phyloP scores from a whole-genome alignment of 805 yeast species.

The Saturnispora hagleri region DNA sequence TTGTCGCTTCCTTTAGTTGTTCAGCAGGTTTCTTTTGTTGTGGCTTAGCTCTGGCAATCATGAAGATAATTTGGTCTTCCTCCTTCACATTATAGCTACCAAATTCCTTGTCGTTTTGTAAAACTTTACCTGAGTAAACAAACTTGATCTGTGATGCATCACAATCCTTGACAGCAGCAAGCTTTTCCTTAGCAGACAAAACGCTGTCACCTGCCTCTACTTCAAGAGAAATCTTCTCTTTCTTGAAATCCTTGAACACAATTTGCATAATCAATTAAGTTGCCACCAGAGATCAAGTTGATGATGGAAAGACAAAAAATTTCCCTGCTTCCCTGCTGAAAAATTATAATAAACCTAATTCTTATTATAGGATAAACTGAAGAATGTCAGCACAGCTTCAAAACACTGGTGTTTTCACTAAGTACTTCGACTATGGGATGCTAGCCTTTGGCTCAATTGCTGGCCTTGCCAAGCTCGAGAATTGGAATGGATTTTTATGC shows the following conservation, averaged over 20 bases:
- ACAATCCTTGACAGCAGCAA: constrained; percentile 60
- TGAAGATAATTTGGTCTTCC: constrained; percentile 82
- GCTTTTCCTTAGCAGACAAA: constrained; percentile 57
- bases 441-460: not conserved
- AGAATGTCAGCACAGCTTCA: not conserved
- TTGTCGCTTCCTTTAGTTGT: constrained; percentile 16
- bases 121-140: constrained; percentile 83
- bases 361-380: not conserved
- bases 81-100: constrained; percentile 69
- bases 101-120: constrained; percentile 72
- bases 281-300: constrained; percentile 13
- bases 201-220: constrained; percentile 63
- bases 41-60: constrained; percentile 58
- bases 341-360: not conserved
- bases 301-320: not conserved
- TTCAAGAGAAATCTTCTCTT: constrained; percentile 75
- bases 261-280: constrained; percentile 47
- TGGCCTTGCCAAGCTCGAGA: not conserved
- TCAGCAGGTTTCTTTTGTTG: constrained; percentile 23
- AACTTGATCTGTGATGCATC: constrained; percentile 72
- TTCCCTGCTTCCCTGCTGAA: not conserved
- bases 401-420: not conserved
- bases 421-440: not conserved
- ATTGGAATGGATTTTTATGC: not conserved
- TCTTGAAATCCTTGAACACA: constrained; percentile 85